A percentile compares a stretch with the other conserved stretches of the same genome.
Evolutionary conservation across 73 alveolate genomes (phyloP).

Genomic region (Blepharisma japonicum): DNA sequence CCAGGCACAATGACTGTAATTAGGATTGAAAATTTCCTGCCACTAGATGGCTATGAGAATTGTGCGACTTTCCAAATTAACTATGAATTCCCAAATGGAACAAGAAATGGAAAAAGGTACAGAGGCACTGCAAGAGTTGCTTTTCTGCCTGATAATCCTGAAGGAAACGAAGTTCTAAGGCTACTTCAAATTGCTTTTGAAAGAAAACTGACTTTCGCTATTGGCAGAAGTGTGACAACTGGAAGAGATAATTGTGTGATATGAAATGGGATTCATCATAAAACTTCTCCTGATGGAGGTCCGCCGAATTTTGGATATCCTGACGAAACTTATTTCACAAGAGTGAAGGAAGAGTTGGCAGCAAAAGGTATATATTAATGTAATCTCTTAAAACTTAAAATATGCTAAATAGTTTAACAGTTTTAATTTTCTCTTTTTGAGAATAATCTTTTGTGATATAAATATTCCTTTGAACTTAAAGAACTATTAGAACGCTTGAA

Average conservation of each 20-base stretch:
- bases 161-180: slow-evolving; percentile 82
- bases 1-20: neutral
- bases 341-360: slow-evolving; percentile 87
- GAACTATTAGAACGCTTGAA: slow-evolving; percentile 1
- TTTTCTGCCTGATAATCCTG: slow-evolving; percentile 84
- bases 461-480: neutral
- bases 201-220: slow-evolving; percentile 83
- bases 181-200: slow-evolving; percentile 81
- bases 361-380: slow-evolving; percentile 72
- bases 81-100: slow-evolving; percentile 68
- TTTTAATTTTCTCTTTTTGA: too few relatives aligned
- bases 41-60: slow-evolving; percentile 62
- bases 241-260: slow-evolving; percentile 81
- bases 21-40: neutral
- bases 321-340: slow-evolving; percentile 89
- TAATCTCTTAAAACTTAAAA: too few relatives aligned
- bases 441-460: too few relatives aligned
- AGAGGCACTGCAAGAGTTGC: slow-evolving; percentile 90
- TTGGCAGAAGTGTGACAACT: slow-evolving; percentile 96
- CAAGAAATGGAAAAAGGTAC: slow-evolving; percentile 52
- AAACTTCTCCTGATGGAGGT: slow-evolving; percentile 91
- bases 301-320: slow-evolving; percentile 92
- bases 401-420: too few relatives aligned
- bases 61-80: slow-evolving; percentile 60
- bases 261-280: slow-evolving; percentile 97